Base-by-base conservation (phyloP, 768 basidiomycete genomes). In the Hemileccinum impolitum region DNA sequence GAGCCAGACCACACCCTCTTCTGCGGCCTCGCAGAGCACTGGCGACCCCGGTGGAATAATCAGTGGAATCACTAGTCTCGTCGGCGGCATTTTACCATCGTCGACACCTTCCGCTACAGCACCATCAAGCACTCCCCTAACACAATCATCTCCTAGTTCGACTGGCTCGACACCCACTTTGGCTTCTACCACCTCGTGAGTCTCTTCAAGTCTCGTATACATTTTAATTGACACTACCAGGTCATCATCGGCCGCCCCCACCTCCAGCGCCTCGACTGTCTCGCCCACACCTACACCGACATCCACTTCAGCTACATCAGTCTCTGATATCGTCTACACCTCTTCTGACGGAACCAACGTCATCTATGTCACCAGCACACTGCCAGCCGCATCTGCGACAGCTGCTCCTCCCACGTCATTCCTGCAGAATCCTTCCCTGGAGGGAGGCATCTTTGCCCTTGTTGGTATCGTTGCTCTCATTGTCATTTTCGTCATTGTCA, bases 341-440 rank as follows among this genome's bases (percentile, higher is more conserved):
- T 50, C 59, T 14, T 51, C 69, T 34, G 66, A 65, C 3, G 63
- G 62, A 6, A 58, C 55, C 19, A 42, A 34, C 18, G 35, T 64
- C 36, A 52, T 70, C n/a, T 60, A 68, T 34, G 64, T 74, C 25
- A 59, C 70, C 4, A 60, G 64, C 31, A 65, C 64, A 1, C 34
- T 65, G 26, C 52, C 72, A 9, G 49, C 65, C 2, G 28, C 68
- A 3, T 51, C 71, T 15, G 23, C 59, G 6, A 54, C 63, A 1
- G 26, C 55, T 18, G 15, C 66, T 3, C 41, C 60, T 14, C 35
- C 62, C n/a, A 57, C 64, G 9, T 58, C 73, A 11, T 89, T 90
- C 68, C 61, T 88, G 32, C 66, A 80, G 50, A 84, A 88, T 66
- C 85, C 81, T 64, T 70, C 77, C n/a, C 70, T 82, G n/a, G 76